phyloP scores from a whole-genome alignment of 1,284 basidiomycete genomes.

The Apiotrichum porosum region DNA sequence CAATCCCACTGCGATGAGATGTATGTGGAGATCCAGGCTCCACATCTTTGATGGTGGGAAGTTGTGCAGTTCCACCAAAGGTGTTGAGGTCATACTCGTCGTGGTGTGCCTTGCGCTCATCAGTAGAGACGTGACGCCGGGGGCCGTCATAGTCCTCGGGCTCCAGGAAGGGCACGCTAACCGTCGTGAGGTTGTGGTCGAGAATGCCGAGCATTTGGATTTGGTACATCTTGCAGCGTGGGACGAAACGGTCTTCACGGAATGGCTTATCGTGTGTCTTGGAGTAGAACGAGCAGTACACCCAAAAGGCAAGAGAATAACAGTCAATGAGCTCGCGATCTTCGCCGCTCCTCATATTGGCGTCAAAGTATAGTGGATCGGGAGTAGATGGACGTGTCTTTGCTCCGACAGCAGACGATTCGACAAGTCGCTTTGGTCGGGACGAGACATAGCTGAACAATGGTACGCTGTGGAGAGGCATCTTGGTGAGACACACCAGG shows the following conservation, averaged over 20 bases:
- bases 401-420: conserved; percentile 41
- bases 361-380: conserved; percentile 79
- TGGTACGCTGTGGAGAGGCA: conserved; percentile 85
- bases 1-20: conserved; percentile 1
- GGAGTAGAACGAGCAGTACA: conserved; percentile 48
- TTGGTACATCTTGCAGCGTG: conserved; percentile 87
- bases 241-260: conserved; percentile 80
- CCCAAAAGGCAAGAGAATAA: conserved; percentile 47
- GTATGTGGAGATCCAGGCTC: conserved; percentile 1
- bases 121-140: conserved; percentile 14
- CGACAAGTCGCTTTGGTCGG: conserved; percentile 50
- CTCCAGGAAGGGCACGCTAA: conserved; percentile 68
- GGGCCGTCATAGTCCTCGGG: conserved; percentile 30
- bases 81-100: conserved; percentile 37
- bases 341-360: conserved; percentile 27
- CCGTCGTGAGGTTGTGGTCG: conserved; percentile 81
- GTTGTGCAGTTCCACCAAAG: conserved; percentile 18
- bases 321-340: conserved; percentile 40
- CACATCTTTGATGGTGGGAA: neutral
- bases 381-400: conserved; percentile 41
- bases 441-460: conserved; percentile 64
- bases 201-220: conserved; percentile 88
- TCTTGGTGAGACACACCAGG: conserved; percentile 84
- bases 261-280: conserved; percentile 59
- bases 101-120: conserved; percentile 27